A percentile compares a stretch with the other conserved stretches of the same genome.
Conservation (phyloP, 371 early-diverging fungal genomes). For the Mucor mucedo region DNA sequence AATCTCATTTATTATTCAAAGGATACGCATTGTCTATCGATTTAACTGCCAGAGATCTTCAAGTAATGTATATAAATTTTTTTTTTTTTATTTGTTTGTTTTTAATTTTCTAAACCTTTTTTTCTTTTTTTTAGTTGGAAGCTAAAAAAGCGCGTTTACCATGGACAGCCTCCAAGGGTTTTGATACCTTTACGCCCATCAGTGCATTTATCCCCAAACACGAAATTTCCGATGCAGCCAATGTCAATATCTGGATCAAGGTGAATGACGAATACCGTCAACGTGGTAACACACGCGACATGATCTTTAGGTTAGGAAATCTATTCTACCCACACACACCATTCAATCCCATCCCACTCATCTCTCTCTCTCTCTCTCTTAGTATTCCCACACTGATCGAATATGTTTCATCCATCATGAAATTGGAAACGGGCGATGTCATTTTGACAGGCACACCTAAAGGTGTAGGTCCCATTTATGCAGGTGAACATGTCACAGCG, state of each 20-base stretch:
- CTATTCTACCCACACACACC: too few relatives aligned
- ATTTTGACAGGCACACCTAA: conserved; percentile 84
- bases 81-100: background rate
- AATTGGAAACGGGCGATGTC: conserved; percentile 80
- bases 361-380: too few relatives aligned
- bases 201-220: conserved; percentile 80
- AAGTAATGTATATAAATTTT: conserved; percentile 38
- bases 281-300: conserved; percentile 85
- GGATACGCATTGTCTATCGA: conserved; percentile 93
- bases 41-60: conserved; percentile 89
- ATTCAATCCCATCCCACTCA: too few relatives aligned
- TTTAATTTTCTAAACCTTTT: background rate
- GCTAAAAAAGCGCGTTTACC: conserved; percentile 86
- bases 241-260: conserved; percentile 81
- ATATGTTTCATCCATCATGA: conserved; percentile 84
- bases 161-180: conserved; percentile 93
- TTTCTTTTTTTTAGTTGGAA: conserved; percentile 52
- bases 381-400: conserved; percentile 77
- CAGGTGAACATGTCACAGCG: conserved; percentile 79
- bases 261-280: conserved; percentile 77
- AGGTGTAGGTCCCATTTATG: conserved; percentile 83
- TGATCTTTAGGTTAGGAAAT: conserved; percentile 78
- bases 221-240: conserved; percentile 71
- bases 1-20: conserved; percentile 3
- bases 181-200: conserved; percentile 90